Evolutionary conservation across 129 eudicot genomes (phyloP).

Genomic region (Chrysanthemum seticuspe): DNA sequence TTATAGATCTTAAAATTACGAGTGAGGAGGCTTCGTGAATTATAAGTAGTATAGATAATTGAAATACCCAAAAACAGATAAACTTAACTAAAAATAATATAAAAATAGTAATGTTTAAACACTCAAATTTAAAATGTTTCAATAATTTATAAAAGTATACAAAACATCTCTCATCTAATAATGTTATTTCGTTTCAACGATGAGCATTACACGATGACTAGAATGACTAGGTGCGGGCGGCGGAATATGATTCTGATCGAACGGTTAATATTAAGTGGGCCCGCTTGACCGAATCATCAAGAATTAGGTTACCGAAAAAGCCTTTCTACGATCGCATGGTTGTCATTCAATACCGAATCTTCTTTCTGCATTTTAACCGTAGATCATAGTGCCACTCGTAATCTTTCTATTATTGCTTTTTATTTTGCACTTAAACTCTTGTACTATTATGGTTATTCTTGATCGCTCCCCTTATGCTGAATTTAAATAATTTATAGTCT

Average conservation of each 20-base stretch:
- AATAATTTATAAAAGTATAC: no score
- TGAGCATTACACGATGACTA: constrained; percentile 26
- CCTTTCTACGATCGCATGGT: constrained; percentile 15
- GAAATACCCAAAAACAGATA: no score
- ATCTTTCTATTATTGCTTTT: constrained; percentile 11
- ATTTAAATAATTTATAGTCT: neutral
- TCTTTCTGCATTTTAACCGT: constrained; percentile 16
- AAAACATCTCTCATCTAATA: no score
- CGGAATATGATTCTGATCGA: constrained; percentile 37
- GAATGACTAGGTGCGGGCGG: constrained; percentile 30
- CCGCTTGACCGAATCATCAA: constrained; percentile 24
- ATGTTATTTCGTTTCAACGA: constrained; percentile 2
- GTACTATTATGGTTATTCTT: constrained; percentile 14
- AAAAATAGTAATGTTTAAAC: no score
- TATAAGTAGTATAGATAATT: no score
- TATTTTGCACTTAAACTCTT: constrained; percentile 3
- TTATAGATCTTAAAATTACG: no score
- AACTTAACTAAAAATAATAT: no score
- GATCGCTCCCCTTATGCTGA: neutral
- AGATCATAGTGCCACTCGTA: constrained; percentile 16
- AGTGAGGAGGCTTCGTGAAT: no score
- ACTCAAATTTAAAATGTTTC: no score
- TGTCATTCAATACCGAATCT: constrained; percentile 5
- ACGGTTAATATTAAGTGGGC: constrained; percentile 24
- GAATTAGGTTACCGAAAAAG: constrained; percentile 34